These are phyloP conservation scores for Xylaria hypoxylon DNA, from an alignment of 2,329 filamentous ascomycete species.

Conservation along the genomic window DNA sequence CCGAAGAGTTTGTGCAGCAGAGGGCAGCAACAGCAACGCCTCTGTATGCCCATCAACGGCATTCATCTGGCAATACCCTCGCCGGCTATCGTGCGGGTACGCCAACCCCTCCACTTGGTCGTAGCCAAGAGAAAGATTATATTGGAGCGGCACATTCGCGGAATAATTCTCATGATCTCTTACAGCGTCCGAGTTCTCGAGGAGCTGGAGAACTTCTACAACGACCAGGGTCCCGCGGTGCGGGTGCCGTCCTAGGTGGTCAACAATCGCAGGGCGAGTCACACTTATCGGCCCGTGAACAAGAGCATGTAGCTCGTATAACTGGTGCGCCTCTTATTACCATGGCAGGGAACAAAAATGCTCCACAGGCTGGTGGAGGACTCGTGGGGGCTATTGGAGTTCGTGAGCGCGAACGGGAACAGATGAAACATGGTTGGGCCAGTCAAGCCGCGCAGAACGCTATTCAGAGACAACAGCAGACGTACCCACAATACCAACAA, in stretches of 20 bases:
- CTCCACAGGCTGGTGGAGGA: constrained; percentile 65
- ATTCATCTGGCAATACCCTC: constrained; percentile 64
- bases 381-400: constrained; percentile 83
- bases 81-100: constrained; percentile 55
- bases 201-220: constrained; percentile 55
- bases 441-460: constrained; percentile 79
- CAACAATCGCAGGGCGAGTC: constrained; percentile 60
- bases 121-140: constrained; percentile 57
- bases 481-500: constrained; percentile 54
- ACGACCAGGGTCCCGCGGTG: constrained; percentile 66
- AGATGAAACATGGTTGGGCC: constrained; percentile 75
- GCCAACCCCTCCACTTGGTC: constrained; percentile 58
- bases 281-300: constrained; percentile 85
- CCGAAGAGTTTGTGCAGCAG: constrained; percentile 87
- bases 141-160: constrained; percentile 57
- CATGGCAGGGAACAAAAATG: constrained; percentile 68
- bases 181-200: constrained; percentile 49
- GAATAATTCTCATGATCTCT: constrained; percentile 58
- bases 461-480: constrained; percentile 73
- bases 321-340: constrained; percentile 82
- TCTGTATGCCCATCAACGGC: constrained; percentile 70
- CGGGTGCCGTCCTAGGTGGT: constrained; percentile 61
- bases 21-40: constrained; percentile 69
- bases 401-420: constrained; percentile 80
- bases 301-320: constrained; percentile 86